Base-by-base conservation (phyloP, 2,329 filamentous ascomycete species). In the Venturia pyrina region DNA sequence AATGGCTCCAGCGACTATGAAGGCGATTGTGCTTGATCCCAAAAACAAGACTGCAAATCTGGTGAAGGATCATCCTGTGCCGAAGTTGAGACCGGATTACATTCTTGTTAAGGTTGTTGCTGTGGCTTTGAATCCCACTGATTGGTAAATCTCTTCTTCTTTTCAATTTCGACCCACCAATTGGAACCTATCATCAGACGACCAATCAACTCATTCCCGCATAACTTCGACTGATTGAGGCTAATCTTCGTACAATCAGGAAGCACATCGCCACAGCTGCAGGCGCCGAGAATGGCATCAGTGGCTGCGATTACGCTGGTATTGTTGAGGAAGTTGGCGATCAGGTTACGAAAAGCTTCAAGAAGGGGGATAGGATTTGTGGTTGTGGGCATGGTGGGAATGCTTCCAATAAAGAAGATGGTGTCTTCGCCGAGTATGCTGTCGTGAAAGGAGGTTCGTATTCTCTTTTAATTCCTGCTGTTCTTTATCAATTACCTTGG, bases 61-160 rank as follows among this genome's bases (percentile, higher is more conserved):
- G 4, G 57, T 66, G 6, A 32, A 17, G 21, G 64, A 66, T 62
- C 37, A 40, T 5, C 74, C 78, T 13, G 66, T 80, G 4, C 80
- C 80, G 4, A 73, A 74, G 61, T 71, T 81, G 21, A 76, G 77
- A n/a, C 77, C 79, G 56, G 78, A 78, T 67, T 85, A 82, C 69
- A 75, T 85, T 28, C 77, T 84, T 6, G 79, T 85, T 68, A 84
- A 82, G 70, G 80, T 78, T 10, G 76, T 77, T 17, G 77, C 79
- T 17, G 79, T 86, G 4, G 83, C 43, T 15, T 53, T 67, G 15
- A 67, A 67, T 32, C 66, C 66, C 43, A 66, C 66, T 10, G 66
- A 67, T 37, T 67, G 64, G 48, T 53, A 53, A 53, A 15, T 17
- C 11, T 53, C 46, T 21, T 24, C 46, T 28, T 24, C 7, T 11